Evolutionary conservation across 306 rosid species (phyloP).

Genomic region (Trifolium pratense): DNA sequence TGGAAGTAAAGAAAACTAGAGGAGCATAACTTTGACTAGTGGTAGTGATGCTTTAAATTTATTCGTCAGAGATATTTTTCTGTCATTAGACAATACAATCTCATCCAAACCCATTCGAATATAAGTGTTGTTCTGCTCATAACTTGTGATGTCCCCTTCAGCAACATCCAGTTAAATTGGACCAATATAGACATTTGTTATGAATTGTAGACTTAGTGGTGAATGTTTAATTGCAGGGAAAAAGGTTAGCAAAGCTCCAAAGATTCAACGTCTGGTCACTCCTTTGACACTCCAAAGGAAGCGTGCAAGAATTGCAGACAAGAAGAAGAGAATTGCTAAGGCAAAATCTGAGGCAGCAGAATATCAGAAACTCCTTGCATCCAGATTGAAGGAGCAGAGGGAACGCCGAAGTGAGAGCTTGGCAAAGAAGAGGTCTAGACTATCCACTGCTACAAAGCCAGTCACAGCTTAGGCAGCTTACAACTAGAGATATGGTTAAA

Average conservation of each 20-base stretch:
- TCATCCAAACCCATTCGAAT: background rate
- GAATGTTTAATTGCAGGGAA: slow-evolving; percentile 41
- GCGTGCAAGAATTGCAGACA: slow-evolving; percentile 49
- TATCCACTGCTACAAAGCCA: slow-evolving; percentile 47
- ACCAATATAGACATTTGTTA: background rate
- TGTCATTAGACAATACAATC: background rate
- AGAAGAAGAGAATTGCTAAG: slow-evolving; percentile 51
- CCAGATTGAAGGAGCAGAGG: slow-evolving; percentile 53
- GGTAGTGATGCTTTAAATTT: background rate
- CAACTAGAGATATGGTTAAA: slow-evolving; percentile 23
- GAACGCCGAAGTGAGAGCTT: slow-evolving; percentile 49
- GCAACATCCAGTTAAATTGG: background rate
- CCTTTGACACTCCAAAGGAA: slow-evolving; percentile 56
- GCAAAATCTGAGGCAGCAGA: slow-evolving; percentile 51
- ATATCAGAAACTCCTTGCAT: slow-evolving; percentile 49
- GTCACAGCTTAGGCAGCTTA: slow-evolving; percentile 29
- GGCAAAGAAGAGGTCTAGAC: slow-evolving; percentile 47
- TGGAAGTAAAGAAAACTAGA: no score
- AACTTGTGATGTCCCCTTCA: background rate
- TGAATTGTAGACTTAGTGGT: background rate
- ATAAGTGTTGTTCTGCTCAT: background rate
- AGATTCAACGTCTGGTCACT: slow-evolving; percentile 49
- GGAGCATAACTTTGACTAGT: background rate
- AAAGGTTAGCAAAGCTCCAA: slow-evolving; percentile 51
- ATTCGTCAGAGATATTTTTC: background rate